These are phyloP conservation scores for Claviceps purpurea DNA, from an alignment of 2,329 filamentous ascomycete genomes.

Conservation along the genomic window DNA sequence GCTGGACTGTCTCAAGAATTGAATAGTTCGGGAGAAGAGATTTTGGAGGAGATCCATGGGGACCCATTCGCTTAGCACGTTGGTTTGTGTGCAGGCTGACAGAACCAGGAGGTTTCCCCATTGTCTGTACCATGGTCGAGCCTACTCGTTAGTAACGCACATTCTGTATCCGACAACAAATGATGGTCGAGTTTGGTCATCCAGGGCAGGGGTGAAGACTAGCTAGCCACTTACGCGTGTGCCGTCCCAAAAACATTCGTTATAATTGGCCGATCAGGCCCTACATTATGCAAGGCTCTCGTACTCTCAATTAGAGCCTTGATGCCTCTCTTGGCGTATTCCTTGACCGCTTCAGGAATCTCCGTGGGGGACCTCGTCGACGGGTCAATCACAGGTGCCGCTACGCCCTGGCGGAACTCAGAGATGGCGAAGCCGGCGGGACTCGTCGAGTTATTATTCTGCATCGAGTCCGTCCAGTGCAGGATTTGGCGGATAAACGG, in stretches of 20 bases:
- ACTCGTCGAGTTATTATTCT: slow-evolving; percentile 20
- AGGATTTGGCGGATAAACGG: slow-evolving; percentile 53
- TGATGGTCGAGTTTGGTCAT: neutral
- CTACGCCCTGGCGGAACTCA: slow-evolving; percentile 23
- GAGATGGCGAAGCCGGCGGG: slow-evolving; percentile 19
- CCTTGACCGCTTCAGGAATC: slow-evolving; percentile 32
- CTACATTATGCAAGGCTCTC: slow-evolving; percentile 57
- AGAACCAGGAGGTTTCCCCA: slow-evolving; percentile 94
- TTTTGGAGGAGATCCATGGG: slow-evolving; percentile 37
- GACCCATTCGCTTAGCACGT: slow-evolving; percentile 44
- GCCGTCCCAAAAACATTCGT: slow-evolving; percentile 96
- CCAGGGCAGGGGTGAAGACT: too few species aligned
- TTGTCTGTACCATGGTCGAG: slow-evolving; percentile 47
- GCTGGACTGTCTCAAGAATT: slow-evolving; percentile 56
- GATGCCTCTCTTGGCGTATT: slow-evolving; percentile 49
- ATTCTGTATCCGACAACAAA: neutral
- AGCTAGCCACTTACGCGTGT: slow-evolving; percentile 62
- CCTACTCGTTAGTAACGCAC: neutral
- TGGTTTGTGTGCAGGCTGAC: slow-evolving; percentile 63
- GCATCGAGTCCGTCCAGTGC: slow-evolving; percentile 28
- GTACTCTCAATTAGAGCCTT: slow-evolving; percentile 74
- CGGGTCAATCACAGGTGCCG: slow-evolving; percentile 24
- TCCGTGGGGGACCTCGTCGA: slow-evolving; percentile 23
- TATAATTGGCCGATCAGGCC: slow-evolving; percentile 58
- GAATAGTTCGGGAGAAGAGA: slow-evolving; percentile 61